Evolutionary conservation across 768 basidiomycete genomes (phyloP).

Genomic region (Crepidotus variabilis): DNA sequence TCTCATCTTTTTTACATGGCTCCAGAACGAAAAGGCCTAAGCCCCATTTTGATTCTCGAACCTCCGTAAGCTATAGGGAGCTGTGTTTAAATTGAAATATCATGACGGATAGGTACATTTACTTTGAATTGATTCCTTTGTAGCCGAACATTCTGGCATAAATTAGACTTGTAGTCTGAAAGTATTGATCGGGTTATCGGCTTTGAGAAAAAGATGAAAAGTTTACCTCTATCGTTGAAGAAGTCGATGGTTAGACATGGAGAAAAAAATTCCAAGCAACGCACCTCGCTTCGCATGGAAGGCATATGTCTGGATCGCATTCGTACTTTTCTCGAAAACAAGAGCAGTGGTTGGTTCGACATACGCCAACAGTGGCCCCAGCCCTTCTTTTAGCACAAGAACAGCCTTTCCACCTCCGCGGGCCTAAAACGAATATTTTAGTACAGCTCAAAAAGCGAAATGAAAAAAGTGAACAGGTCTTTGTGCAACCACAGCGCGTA

Average conservation of each 20-base stretch:
- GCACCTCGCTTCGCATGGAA: constrained; percentile 45
- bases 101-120: constrained; percentile 1
- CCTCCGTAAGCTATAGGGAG: constrained; percentile 34
- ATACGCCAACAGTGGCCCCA: constrained; percentile 16
- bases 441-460: not conserved
- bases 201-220: not conserved
- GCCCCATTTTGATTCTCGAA: constrained; percentile 44
- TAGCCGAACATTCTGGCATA: constrained; percentile 47
- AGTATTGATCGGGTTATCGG: constrained; percentile 16
- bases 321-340: constrained; percentile 51
- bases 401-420: constrained; percentile 56
- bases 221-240: constrained; percentile 17
- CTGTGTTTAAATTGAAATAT: not conserved
- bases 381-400: constrained; percentile 31
- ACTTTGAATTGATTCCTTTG: constrained; percentile 46
- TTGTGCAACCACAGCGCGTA: constrained; percentile 48
- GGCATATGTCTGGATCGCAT: constrained; percentile 68
- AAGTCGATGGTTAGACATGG: not conserved
- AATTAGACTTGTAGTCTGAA: constrained; percentile 16
- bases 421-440: constrained; percentile 33
- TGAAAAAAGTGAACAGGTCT: constrained; percentile 39
- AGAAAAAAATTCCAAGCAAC: not conserved
- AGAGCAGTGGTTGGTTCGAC: constrained; percentile 42
- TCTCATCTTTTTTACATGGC: constrained; percentile 36
- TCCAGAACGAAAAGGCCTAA: constrained; percentile 53